phyloP scores from a whole-genome alignment of 768 basidiomycete genomes.

The Vararia minispora region DNA sequence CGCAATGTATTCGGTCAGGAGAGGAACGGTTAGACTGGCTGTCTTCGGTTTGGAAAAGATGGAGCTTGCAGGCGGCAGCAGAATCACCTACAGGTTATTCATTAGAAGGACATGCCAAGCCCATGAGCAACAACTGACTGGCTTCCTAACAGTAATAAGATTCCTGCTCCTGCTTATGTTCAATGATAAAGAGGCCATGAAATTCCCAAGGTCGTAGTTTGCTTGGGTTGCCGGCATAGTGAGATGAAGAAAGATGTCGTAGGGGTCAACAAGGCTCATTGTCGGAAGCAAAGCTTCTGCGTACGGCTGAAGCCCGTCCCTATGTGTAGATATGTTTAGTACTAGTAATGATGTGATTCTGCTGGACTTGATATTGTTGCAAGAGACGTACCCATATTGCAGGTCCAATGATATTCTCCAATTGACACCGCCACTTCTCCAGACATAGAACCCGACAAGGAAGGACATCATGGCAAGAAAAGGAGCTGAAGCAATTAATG shows the following conservation, averaged over 20 bases:
- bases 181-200: slow-evolving; percentile 64
- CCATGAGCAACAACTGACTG: slow-evolving; percentile 36
- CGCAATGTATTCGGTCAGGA: slow-evolving; percentile 44
- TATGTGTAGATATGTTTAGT: too few species aligned
- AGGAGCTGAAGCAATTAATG: slow-evolving; percentile 54
- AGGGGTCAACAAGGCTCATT: slow-evolving; percentile 54
- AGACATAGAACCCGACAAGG: slow-evolving; percentile 63
- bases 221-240: slow-evolving; percentile 52
- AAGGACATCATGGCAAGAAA: slow-evolving; percentile 47
- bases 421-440: slow-evolving; percentile 56
- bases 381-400: slow-evolving; percentile 64
- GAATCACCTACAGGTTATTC: slow-evolving; percentile 50
- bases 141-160: slow-evolving; percentile 44
- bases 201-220: slow-evolving; percentile 72
- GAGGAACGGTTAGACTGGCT: slow-evolving; percentile 38
- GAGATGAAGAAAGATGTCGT: slow-evolving; percentile 61
- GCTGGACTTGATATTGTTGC: not conserved
- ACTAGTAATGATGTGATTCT: slow-evolving; percentile 3
- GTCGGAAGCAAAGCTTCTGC: slow-evolving; percentile 41
- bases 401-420: slow-evolving; percentile 64
- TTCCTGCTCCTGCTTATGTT: slow-evolving; percentile 52
- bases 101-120: not conserved
- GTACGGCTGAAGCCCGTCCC: slow-evolving; percentile 56
- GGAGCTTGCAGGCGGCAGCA: slow-evolving; percentile 30
- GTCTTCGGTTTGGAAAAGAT: slow-evolving; percentile 30